These are phyloP conservation scores for Erysimum cheiranthoides DNA, from an alignment of 345 rosid genomes.

Conservation along the genomic window DNA sequence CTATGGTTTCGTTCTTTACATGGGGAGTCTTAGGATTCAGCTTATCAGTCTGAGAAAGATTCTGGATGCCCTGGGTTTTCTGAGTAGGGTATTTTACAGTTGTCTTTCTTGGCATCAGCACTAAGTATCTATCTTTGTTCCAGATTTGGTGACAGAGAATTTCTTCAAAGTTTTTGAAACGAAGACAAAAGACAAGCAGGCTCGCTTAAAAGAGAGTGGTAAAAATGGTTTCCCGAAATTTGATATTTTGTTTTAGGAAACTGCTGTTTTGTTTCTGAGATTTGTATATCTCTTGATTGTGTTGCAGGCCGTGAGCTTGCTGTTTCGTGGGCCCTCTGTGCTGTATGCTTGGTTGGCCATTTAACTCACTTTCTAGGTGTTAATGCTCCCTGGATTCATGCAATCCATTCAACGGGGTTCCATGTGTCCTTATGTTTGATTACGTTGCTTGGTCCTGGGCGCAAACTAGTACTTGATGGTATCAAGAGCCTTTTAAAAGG, in stretches of 20 bases:
- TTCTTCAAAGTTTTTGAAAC: slow-evolving; percentile 80
- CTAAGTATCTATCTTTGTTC: slow-evolving; percentile 43
- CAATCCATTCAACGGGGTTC: slow-evolving; percentile 87
- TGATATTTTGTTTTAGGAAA: slow-evolving; percentile 10
- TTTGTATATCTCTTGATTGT: slow-evolving; percentile 17
- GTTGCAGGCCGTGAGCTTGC: slow-evolving; percentile 84
- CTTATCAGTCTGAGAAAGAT: slow-evolving; percentile 15
- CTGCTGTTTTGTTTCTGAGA: slow-evolving; percentile 31
- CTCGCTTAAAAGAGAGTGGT: slow-evolving; percentile 86
- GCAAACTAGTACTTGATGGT: slow-evolving; percentile 84
- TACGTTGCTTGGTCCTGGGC: slow-evolving; percentile 95
- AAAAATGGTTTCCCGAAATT: slow-evolving; percentile 20
- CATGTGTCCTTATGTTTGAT: slow-evolving; percentile 83
- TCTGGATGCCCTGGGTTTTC: slow-evolving; percentile 20
- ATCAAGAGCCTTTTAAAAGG: slow-evolving; percentile 81
- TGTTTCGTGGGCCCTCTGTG: slow-evolving; percentile 96
- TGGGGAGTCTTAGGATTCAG: slow-evolving; percentile 16
- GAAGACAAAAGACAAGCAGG: slow-evolving; percentile 80
- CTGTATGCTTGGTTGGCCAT: slow-evolving; percentile 96
- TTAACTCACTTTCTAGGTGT: slow-evolving; percentile 73
- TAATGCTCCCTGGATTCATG: slow-evolving; percentile 80
- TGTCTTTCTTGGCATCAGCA: slow-evolving; percentile 29
- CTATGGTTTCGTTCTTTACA: background rate
- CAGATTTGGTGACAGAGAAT: slow-evolving; percentile 69
- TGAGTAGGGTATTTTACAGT: background rate